Percentiles rank a stretch among this genome's conserved stretches.
Conservation (phyloP, 2,329 filamentous ascomycete species). For the Cephalotrichum gorgonifer region DNA sequence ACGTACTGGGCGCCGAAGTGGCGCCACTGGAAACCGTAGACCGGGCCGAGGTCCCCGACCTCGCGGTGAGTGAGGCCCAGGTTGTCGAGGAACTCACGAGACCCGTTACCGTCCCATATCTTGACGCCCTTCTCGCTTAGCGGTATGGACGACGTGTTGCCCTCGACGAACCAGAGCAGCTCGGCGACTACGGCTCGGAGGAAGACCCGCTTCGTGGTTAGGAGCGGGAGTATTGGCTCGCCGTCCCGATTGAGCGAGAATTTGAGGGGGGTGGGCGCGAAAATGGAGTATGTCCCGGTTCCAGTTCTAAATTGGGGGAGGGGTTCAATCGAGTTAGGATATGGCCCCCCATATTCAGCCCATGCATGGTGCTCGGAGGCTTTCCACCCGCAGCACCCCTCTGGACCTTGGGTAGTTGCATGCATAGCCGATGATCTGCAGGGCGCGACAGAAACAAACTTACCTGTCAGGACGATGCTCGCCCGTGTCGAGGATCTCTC, state of each 20-base stretch:
- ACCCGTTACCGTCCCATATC: constrained; percentile 98
- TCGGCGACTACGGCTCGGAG: constrained; percentile 81
- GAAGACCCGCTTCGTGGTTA: constrained; percentile 97
- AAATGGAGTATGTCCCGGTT: constrained; percentile 83
- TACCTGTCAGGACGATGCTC: constrained; percentile 85
- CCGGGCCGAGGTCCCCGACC: constrained; percentile 83
- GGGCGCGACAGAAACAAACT: constrained; percentile 4
- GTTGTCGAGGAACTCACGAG: constrained; percentile 77
- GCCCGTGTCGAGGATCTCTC: constrained; percentile 69
- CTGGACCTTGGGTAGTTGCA: too few relatives aligned
- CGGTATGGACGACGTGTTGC: constrained; percentile 67
- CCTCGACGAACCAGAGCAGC: constrained; percentile 90
- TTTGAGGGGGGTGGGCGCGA: constrained; percentile 76
- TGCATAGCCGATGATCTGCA: constrained; percentile 4
- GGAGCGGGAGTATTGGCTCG: constrained; percentile 68
- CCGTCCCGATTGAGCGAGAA: constrained; percentile 64
- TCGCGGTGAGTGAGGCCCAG: constrained; percentile 73
- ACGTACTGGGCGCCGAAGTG: constrained; percentile 92
- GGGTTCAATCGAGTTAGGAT: not conserved
- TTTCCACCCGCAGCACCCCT: too few relatives aligned
- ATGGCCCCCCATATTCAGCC: too few relatives aligned
- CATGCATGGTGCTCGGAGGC: too few relatives aligned
- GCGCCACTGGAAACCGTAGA: constrained; percentile 98
- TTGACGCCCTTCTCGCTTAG: constrained; percentile 76
- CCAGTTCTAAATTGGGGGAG: constrained; percentile 68